Evolutionary conservation across 306 rosid genomes (phyloP).

Genomic region (Begonia loranthoides): DNA sequence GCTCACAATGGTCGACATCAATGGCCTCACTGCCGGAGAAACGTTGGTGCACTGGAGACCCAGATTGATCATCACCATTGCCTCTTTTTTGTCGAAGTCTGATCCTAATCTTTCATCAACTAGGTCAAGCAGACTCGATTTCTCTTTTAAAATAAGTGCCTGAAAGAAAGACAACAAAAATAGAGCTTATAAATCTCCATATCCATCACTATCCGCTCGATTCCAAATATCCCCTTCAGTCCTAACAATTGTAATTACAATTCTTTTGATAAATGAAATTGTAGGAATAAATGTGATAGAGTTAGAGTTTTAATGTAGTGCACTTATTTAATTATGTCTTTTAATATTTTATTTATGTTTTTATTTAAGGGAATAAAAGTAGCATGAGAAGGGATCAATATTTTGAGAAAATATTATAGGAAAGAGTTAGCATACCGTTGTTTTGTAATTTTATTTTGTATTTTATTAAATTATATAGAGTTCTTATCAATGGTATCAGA

Average conservation of each 20-base stretch:
- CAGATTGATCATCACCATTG: conserved; percentile 21
- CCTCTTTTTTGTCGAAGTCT: conserved; percentile 19
- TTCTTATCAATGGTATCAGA: no score
- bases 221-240: not conserved
- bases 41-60: conserved; percentile 25
- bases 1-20: conserved; percentile 23
- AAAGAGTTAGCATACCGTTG: no score
- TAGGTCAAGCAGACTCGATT: conserved; percentile 21
- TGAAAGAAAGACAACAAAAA: conserved; percentile 3
- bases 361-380: no score
- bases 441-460: no score
- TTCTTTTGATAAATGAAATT: no score
- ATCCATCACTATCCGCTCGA: not conserved
- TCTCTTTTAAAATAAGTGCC: conserved; percentile 21
- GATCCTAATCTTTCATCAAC: conserved; percentile 26
- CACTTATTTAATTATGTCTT: no score
- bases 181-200: not conserved
- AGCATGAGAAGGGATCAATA: no score
- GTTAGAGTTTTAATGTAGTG: no score
- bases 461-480: no score
- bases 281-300: no score
- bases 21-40: conserved; percentile 21
- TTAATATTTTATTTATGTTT: no score
- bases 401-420: no score
- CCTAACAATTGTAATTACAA: not conserved